phyloP scores from a whole-genome alignment of 2,329 filamentous ascomycete species.

The Ceratocystis alfenasii region DNA sequence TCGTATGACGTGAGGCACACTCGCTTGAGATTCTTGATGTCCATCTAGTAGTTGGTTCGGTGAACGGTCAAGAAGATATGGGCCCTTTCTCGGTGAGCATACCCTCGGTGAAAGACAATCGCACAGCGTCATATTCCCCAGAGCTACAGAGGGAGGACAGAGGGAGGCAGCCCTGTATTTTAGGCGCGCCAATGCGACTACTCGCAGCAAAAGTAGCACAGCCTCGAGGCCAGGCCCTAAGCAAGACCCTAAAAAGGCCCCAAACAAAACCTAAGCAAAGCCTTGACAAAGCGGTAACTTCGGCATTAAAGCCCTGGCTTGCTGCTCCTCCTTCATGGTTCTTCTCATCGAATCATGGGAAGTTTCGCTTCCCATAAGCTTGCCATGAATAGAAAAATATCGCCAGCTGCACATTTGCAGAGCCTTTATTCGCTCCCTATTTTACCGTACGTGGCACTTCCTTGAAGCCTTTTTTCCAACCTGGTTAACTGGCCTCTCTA shows the following conservation, averaged over 20 bases:
- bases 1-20: neutral
- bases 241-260: no score
- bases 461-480: neutral
- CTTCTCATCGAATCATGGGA: neutral
- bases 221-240: neutral
- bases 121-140: neutral
- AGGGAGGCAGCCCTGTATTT: neutral
- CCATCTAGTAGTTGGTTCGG: neutral
- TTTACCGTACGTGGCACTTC: neutral
- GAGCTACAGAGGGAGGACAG: neutral
- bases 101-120: neutral
- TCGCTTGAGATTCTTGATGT: neutral
- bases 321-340: neutral
- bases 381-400: neutral
- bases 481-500: neutral
- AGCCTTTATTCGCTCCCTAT: neutral
- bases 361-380: neutral
- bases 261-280: no score
- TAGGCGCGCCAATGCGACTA: neutral
- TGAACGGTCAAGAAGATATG: neutral
- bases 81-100: neutral
- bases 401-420: conserved; percentile 1
- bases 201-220: neutral
- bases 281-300: neutral
- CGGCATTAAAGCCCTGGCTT: neutral